phyloP scores from a whole-genome alignment of 2,329 filamentous ascomycete species.

The Diaporthe sp. region DNA sequence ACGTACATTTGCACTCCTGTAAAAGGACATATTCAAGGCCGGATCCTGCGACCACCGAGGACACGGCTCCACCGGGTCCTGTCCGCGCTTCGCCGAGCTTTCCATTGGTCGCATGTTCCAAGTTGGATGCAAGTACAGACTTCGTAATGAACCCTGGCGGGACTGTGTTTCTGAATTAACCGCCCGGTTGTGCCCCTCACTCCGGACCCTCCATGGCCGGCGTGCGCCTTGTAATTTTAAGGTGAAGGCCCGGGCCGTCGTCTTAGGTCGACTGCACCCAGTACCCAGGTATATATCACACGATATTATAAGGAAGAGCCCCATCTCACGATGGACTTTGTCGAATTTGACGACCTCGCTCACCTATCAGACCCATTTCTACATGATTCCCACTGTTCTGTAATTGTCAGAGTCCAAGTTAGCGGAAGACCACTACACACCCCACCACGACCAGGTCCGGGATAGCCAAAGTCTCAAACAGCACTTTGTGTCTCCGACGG shows the following conservation, averaged over 20 bases:
- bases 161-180: constrained; percentile 20
- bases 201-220: not conserved
- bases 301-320: not conserved
- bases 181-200: constrained; percentile 28
- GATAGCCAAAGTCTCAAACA: not conserved
- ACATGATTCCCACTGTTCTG: too few relatives aligned
- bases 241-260: constrained; percentile 28
- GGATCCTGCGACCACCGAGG: not conserved
- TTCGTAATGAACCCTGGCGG: constrained; percentile 21
- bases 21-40: not conserved
- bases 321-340: not conserved
- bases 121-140: constrained; percentile 19
- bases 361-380: not conserved
- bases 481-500: not conserved
- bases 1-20: too few relatives aligned
- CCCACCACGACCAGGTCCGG: not conserved
- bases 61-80: constrained; percentile 12
- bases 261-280: not conserved
- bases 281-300: not conserved
- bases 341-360: too few relatives aligned
- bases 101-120: constrained; percentile 23
- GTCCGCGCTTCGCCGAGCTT: constrained; percentile 25
- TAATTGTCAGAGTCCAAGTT: not conserved
- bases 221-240: constrained; percentile 2
- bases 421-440: too few relatives aligned